Base-by-base conservation (phyloP, 371 early-diverging fungal species). In the Apophysomyces elegans region DNA sequence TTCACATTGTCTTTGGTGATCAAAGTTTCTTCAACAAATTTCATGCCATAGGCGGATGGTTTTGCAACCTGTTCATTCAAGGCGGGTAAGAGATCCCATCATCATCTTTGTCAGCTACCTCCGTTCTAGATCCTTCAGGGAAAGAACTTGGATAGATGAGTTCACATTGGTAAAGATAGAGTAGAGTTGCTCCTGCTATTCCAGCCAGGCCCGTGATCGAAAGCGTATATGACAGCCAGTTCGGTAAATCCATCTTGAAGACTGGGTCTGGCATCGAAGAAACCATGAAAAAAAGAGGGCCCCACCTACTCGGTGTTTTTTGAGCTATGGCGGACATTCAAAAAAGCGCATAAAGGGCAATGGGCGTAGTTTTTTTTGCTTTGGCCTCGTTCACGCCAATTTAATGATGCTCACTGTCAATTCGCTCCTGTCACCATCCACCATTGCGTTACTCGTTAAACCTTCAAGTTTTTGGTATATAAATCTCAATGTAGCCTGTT, bases 101-200 rank as follows among this genome's bases (percentile, higher is more conserved):
- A 9, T 11, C 21, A 50, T 50, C 54, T 50, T 26, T 21, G 21
- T 16, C 54, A 50, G 54, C 69, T 84, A 90, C 93, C 59, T 79
- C 66, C 59, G 77, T 81, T 67, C 93, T 83, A 12, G 94, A 94
- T 37, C 90, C 90, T 67, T 89, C 88, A 1, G 97, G 97, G 63
- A 91, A 90, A 43, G 82, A 74, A 36, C 92, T 85, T 43, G 94
- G 93, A 69, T 97, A 94, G 64, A 96, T 93, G 63, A 96, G 86
- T 66, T 87, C 87, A 66, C 89, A 91, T 70, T 96, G 97, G 70
- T 72, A 72, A 21, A 65, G 21, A 43, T 72, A 72, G 14, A 72
- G 38, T 13, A 72, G 38, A 11, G 63, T 47, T 14, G 72, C 72
- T 38, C 72, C 72, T 13, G 72, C 67, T 26, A 72, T 36, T 2